phyloP scores from a whole-genome alignment of 768 basidiomycete species.

The Tricholoma terreum region DNA sequence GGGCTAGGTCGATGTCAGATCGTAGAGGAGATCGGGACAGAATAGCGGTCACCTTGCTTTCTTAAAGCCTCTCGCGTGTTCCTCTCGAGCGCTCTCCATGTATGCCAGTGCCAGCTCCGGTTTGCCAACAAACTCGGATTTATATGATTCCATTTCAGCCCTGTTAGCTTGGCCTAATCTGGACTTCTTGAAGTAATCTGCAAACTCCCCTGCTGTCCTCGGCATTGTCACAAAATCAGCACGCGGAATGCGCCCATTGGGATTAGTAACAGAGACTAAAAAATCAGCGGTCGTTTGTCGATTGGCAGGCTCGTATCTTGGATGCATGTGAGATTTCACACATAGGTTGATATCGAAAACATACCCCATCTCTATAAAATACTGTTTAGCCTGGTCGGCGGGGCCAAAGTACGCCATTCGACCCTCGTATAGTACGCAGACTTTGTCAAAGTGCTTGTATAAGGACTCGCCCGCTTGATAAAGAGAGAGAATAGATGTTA shows the following conservation, averaged over 20 bases:
- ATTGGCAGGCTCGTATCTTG: slow-evolving; percentile 55
- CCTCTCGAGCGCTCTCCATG: slow-evolving; percentile 43
- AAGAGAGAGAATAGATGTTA: slow-evolving; percentile 74
- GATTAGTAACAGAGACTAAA: slow-evolving; percentile 70
- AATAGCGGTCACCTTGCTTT: slow-evolving; percentile 27
- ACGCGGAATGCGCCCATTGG: slow-evolving; percentile 54
- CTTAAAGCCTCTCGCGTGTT: slow-evolving; percentile 46
- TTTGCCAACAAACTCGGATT: slow-evolving; percentile 40
- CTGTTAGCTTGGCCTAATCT: slow-evolving; percentile 38
- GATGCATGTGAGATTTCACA: neutral
- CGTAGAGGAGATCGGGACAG: neutral
- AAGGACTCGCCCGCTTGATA: slow-evolving; percentile 79
- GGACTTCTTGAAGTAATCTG: slow-evolving; percentile 35
- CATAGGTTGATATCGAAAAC: neutral
- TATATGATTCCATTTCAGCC: slow-evolving; percentile 45
- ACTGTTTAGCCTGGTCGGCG: slow-evolving; percentile 58
- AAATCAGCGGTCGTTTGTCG: slow-evolving; percentile 64
- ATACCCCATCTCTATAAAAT: too few relatives aligned
- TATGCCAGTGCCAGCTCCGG: slow-evolving; percentile 41
- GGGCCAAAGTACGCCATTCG: slow-evolving; percentile 74
- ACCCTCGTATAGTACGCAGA: slow-evolving; percentile 75
- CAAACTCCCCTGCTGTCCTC: slow-evolving; percentile 57
- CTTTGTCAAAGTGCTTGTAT: slow-evolving; percentile 60
- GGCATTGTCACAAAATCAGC: slow-evolving; percentile 42
- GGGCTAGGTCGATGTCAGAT: slow-evolving; percentile 26